These are phyloP conservation scores for Oryza nivara DNA, from an alignment of 176 grass and related monocot genomes.

Conservation along the genomic window DNA sequence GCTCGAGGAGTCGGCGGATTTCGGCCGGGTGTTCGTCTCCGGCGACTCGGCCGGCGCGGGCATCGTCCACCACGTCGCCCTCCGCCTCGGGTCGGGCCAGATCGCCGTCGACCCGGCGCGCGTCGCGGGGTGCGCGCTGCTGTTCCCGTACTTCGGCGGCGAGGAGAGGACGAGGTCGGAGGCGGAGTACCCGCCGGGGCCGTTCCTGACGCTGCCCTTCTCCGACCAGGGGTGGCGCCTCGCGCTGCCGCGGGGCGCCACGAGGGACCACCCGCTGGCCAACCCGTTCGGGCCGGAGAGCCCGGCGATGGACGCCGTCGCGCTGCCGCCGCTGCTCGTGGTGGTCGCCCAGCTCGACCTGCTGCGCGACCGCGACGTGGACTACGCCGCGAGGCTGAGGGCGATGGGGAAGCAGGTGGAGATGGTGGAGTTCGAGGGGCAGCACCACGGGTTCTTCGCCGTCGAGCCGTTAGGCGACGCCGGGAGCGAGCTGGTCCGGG, in stretches of 20 bases:
- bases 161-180: slow-evolving; percentile 48
- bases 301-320: slow-evolving; percentile 30
- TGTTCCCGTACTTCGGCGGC: slow-evolving; percentile 64
- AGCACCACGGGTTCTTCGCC: slow-evolving; percentile 81
- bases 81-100: slow-evolving; percentile 18
- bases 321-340: slow-evolving; percentile 39
- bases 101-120: slow-evolving; percentile 36
- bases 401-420: slow-evolving; percentile 43
- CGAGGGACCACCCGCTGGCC: slow-evolving; percentile 44
- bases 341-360: slow-evolving; percentile 33
- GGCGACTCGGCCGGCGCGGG: slow-evolving; percentile 48
- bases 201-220: slow-evolving; percentile 36
- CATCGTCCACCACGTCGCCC: slow-evolving; percentile 47
- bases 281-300: slow-evolving; percentile 44
- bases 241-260: slow-evolving; percentile 35
- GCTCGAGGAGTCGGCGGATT: slow-evolving; percentile 44
- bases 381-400: slow-evolving; percentile 42
- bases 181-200: slow-evolving; percentile 54
- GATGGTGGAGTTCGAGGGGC: slow-evolving; percentile 52
- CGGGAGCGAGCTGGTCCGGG: slow-evolving; percentile 47
- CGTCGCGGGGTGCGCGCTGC: slow-evolving; percentile 50
- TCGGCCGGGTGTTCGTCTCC: slow-evolving; percentile 33
- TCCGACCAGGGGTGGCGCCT: slow-evolving; percentile 41
- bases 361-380: slow-evolving; percentile 48
- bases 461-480: slow-evolving; percentile 60